Base-by-base conservation (phyloP, 2,329 filamentous ascomycete genomes). In the Exophiala mesophila region DNA sequence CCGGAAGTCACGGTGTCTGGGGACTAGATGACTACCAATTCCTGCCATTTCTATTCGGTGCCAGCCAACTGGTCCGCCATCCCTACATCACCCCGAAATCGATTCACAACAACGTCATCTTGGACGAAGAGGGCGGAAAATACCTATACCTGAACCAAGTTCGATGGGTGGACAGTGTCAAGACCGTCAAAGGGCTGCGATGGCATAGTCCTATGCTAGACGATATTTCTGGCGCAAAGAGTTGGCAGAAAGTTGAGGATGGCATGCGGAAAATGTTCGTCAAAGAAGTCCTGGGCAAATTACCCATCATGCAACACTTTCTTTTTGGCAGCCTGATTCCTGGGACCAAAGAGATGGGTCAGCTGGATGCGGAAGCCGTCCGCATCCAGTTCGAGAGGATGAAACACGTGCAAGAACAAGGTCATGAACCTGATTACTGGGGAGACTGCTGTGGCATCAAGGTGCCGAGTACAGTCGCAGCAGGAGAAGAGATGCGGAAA, bases 141-240 rank as follows among this genome's bases (percentile, higher is more conserved):
- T 98, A 83, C 58, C 69, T 98, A 44, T 98, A 98, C 57, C 78
- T 98, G 0, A 85, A 89, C 39, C 92, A 97, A 65, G 87, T 98
- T 18, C 76, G 77, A 38, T 98, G 94, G 66, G 90, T 98, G 44
- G 96, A 97, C 66, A 86, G 82, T 55, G 94, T 94, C 45, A 98
- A 98, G 72, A 95, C 88, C 1, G 89, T 96, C 44, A 88, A 94
- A 59, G 90, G 89, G 1, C 69, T 98, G 47, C 78, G 92, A 32
- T 98, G 92, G 92, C 94, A 98, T 59, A 89, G 83, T 52, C 92
- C 94, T 3, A 97, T 98, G 94, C 78, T 98, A 13, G 92, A 98
- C 61, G 92, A 98, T 62, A 98, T 98, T 52, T 92, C 85, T 3
- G 82, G 87, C 1, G 85, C 90, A 12, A 89, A 87, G 62, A 85